These are phyloP conservation scores for Mycotypha africana DNA, from an alignment of 371 early-diverging fungal species.

Conservation along the genomic window DNA sequence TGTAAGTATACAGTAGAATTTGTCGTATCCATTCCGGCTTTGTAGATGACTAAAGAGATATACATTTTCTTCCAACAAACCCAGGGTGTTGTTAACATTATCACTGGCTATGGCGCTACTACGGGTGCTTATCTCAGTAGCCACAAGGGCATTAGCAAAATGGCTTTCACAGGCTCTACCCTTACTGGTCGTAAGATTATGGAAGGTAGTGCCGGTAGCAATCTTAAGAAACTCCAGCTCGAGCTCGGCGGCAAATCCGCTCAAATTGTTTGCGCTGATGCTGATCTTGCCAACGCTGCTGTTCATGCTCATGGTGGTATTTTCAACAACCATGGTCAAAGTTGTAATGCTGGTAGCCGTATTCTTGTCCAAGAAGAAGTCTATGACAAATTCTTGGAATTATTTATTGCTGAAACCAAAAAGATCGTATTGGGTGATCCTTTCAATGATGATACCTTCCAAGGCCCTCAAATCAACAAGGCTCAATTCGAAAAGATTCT, in stretches of 20 bases:
- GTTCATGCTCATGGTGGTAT: constrained; percentile 58
- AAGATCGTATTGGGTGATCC: constrained; percentile 55
- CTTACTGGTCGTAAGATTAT: constrained; percentile 67
- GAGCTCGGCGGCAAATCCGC: constrained; percentile 94
- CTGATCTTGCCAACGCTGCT: constrained; percentile 72
- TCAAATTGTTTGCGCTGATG: constrained; percentile 78
- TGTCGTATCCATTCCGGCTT: no score
- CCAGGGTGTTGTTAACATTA: constrained; percentile 68
- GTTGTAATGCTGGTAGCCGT: constrained; percentile 84
- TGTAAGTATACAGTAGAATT: constrained; percentile 28
- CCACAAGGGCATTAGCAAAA: constrained; percentile 31
- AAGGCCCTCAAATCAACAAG: constrained; percentile 73
- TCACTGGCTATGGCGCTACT: constrained; percentile 45
- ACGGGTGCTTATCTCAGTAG: constrained; percentile 24
- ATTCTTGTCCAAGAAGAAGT: constrained; percentile 73
- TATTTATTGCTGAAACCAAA: constrained; percentile 56
- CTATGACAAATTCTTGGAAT: constrained; percentile 59
- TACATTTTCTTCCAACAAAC: background rate
- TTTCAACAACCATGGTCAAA: constrained; percentile 80
- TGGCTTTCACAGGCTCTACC: constrained; percentile 69
- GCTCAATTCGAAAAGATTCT: constrained; percentile 71
- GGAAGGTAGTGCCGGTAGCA: constrained; percentile 57
- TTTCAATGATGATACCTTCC: constrained; percentile 45
- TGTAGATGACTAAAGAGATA: background rate
- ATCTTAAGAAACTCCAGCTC: constrained; percentile 69